phyloP scores from a whole-genome alignment of 1,284 basidiomycete species.

The Irpex sp. region DNA sequence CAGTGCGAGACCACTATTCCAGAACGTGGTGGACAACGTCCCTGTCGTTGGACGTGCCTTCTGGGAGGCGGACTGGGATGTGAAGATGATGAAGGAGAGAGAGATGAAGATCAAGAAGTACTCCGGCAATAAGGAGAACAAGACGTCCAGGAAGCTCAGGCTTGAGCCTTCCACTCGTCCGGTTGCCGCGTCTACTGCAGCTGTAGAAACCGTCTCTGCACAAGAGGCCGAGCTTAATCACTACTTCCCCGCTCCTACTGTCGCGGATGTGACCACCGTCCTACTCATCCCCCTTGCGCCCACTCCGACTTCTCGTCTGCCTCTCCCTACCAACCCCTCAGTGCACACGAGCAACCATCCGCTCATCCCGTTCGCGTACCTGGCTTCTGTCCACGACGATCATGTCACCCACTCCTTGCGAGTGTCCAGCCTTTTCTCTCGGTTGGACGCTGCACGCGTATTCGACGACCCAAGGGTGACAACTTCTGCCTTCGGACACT shows the following conservation, averaged over 20 bases:
- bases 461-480: conserved; percentile 55
- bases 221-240: conserved; percentile 45
- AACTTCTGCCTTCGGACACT: conserved; percentile 54
- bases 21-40: conserved; percentile 72
- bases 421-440: conserved; percentile 64
- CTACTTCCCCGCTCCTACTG: conserved; percentile 49
- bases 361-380: conserved; percentile 52
- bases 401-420: conserved; percentile 56
- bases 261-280: conserved; percentile 52
- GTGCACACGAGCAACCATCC: conserved; percentile 27
- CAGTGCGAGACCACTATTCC: conserved; percentile 67
- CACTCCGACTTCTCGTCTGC: conserved; percentile 59
- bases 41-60: conserved; percentile 66
- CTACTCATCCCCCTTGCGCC: conserved; percentile 73
- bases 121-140: conserved; percentile 21
- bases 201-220: conserved; percentile 2
- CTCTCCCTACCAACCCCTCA: conserved; percentile 39
- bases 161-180: conserved; percentile 15
- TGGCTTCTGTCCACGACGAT: conserved; percentile 47
- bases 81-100: conserved; percentile 45
- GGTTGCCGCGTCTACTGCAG: background rate
- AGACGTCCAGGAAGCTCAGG: conserved; percentile 23
- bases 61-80: conserved; percentile 66
- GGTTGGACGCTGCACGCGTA: conserved; percentile 60
- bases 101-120: conserved; percentile 32